A percentile compares a stretch with the other conserved stretches of the same genome.
These are phyloP conservation scores for Gremmenia infestans DNA, from an alignment of 2,329 filamentous ascomycete genomes.

Conservation along the genomic window DNA sequence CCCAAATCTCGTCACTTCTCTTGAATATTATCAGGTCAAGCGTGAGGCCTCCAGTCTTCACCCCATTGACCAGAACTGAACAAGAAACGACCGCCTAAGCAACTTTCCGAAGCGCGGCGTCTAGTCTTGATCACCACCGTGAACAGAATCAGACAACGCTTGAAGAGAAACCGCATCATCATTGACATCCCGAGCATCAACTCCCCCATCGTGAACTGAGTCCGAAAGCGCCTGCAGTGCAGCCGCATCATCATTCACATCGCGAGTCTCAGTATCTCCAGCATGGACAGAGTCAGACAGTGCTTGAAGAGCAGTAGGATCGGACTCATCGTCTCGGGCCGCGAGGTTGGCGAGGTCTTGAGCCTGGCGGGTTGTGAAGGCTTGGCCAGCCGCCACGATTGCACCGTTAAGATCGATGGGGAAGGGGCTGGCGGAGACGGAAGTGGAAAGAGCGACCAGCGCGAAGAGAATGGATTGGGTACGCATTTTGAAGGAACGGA, in stretches of 20 bases:
- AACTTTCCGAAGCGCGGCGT: neutral
- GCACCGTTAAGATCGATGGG: conserved; percentile 4
- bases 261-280: neutral
- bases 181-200: neutral
- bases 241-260: neutral
- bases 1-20: no score
- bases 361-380: neutral
- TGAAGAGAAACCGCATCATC: neutral
- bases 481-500: conserved; percentile 8
- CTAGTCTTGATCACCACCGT: neutral
- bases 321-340: neutral
- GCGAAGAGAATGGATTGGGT: conserved; percentile 13
- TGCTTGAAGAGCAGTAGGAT: neutral
- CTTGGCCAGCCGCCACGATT: conserved; percentile 5
- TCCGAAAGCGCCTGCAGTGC: neutral
- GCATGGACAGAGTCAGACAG: neutral
- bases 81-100: no score
- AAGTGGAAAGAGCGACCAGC: conserved; percentile 15
- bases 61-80: no score
- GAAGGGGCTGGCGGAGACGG: conserved; percentile 6
- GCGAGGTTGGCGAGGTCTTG: neutral
- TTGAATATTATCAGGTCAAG: no score
- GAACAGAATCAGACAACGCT: neutral
- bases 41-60: no score
- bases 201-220: neutral